phyloP scores from a whole-genome alignment of 176 grass and related monocot genomes.

The Oryza rufipogon region DNA sequence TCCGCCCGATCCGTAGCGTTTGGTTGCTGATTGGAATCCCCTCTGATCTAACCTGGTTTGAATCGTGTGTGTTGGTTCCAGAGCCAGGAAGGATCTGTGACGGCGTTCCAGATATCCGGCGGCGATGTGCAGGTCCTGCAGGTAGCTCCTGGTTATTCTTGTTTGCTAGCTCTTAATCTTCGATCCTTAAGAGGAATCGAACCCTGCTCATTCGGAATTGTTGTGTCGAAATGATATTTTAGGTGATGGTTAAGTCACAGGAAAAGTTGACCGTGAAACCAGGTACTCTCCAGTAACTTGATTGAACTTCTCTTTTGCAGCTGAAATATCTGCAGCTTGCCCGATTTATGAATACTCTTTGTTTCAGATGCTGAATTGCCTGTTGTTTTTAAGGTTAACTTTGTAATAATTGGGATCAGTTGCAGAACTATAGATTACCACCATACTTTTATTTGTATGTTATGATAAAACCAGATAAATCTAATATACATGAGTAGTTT shows the following conservation, averaged over 20 bases:
- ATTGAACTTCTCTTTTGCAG: constrained; percentile 2
- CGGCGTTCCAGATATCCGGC: constrained; percentile 93
- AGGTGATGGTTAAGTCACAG: constrained; percentile 92
- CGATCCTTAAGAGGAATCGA: neutral
- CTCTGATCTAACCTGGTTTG: constrained; percentile 27
- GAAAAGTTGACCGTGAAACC: constrained; percentile 87
- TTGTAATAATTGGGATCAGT: constrained; percentile 8
- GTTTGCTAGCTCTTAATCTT: neutral
- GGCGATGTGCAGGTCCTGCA: constrained; percentile 93
- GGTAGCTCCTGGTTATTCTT: constrained; percentile 51
- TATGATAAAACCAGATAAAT: constrained; percentile 2
- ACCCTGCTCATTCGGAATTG: constrained; percentile 19
- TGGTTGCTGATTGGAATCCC: neutral
- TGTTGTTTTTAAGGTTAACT: neutral
- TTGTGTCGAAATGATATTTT: constrained; percentile 34
- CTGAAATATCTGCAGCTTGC: constrained; percentile 18
- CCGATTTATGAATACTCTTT: neutral
- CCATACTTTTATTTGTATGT: neutral
- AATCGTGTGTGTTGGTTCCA: constrained; percentile 42
- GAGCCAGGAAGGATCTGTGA: constrained; percentile 71
- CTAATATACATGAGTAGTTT: neutral
- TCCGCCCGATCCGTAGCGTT: constrained; percentile 31
- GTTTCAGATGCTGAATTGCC: neutral
- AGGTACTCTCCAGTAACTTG: constrained; percentile 45
- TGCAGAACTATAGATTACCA: neutral